These are phyloP conservation scores for Trichoderma polysporum DNA, from an alignment of 2,329 filamentous ascomycete genomes.

Conservation along the genomic window DNA sequence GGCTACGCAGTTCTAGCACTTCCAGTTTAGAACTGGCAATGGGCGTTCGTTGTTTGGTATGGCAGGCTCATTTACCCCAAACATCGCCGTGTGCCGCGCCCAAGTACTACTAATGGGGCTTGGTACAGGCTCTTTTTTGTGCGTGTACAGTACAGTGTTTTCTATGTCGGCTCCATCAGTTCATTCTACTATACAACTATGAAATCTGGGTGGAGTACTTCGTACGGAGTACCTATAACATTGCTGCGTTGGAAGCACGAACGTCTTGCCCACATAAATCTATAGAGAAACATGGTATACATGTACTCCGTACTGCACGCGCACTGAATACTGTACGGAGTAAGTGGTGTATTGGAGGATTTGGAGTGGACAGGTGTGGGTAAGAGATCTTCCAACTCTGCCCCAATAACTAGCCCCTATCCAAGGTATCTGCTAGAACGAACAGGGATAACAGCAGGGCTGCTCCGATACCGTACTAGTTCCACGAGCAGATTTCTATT, in stretches of 20 bases:
- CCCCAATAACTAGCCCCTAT: neutral
- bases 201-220: neutral
- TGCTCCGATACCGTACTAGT: neutral
- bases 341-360: neutral
- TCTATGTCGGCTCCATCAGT: neutral
- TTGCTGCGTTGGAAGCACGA: neutral
- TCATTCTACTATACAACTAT: neutral
- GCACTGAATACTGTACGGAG: neutral
- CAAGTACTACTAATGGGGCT: too few species aligned
- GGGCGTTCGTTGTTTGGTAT: neutral
- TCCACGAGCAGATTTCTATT: neutral
- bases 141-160: too few species aligned
- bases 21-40: neutral
- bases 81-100: too few species aligned
- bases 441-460: neutral
- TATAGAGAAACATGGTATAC: neutral
- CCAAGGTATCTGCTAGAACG: neutral
- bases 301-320: neutral
- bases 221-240: neutral
- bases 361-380: neutral
- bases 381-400: neutral
- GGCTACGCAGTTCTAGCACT: neutral
- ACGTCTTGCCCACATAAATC: neutral
- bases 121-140: neutral
- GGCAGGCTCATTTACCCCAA: neutral